Base-by-base conservation (phyloP, 2,329 filamentous ascomycete species). In the Curvularia eragrostidis region DNA sequence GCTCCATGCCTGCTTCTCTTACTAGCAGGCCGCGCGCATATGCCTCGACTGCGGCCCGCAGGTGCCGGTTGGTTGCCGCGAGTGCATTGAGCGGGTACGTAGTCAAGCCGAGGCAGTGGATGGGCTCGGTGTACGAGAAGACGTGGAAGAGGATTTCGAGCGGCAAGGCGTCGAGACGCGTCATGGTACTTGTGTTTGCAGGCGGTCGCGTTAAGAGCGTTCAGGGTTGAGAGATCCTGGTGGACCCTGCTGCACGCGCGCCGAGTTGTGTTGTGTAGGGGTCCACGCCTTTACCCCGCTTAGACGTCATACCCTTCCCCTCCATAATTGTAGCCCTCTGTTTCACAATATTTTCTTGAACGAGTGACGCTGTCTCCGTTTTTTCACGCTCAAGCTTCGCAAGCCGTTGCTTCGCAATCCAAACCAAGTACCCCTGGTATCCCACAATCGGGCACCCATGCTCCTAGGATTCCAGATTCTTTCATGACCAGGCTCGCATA, bases 111-210 rank as follows among this genome's bases (percentile, higher is more conserved):
- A 32, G 56, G 18, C 57, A 50, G 26, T 55, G 34, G 21, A 63
- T 65, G 1, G 65, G 52, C 3, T 65, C 59, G 0, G 54, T 56
- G 26, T 59, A 72, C 38, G 64, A 66, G 46, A 75, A 62, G 42
- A 75, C 63, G 19, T 60, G 57, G 48, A 71, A 72, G 21, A 74
- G 62, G 8, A 75, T 60, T 42, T 75, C 72, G 0, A 66, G 62
- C 0, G 72, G 71, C 2, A 75, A 59, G 0, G 58, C 56, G 6
- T 68, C 62, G 26, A 75, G 63, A 0, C 55, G 30, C 1, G 56
- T 10, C 65, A 67, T 69, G 21, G 13, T n/a, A 5, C 13, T n/a
- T 36, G 32, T n/a, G 13, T 13, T 5, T 36, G 32, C 24, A 7
- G 24, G 24, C 7, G 4, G 7, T 26, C 24, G 24, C 24, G 24